Conservation (phyloP, 345 rosid species). For the Salix suchowensis region DNA sequence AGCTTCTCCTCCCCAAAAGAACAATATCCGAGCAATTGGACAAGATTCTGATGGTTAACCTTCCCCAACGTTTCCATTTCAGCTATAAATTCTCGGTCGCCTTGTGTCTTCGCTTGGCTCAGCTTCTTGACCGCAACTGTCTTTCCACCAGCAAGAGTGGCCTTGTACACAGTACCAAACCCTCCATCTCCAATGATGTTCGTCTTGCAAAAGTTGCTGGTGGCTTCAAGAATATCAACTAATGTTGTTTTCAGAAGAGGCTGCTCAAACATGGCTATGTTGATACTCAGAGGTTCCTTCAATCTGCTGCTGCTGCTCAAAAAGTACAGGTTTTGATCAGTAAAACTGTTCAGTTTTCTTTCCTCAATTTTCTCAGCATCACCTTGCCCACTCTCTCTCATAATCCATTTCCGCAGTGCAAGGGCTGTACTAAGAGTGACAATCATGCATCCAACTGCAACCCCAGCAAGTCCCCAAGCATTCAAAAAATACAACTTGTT, state of each 20-base stretch:
- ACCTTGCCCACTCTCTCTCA: conserved; percentile 30
- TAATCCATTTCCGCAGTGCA: conserved; percentile 40
- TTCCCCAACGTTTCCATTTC: conserved; percentile 96
- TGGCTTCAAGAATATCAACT: conserved; percentile 70
- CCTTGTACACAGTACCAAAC: conserved; percentile 88
- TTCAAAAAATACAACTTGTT: conserved; percentile 30
- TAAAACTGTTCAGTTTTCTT: conserved; percentile 45
- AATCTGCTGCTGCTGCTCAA: conserved; percentile 62
- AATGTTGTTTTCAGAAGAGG: conserved; percentile 73
- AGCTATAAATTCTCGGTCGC: conserved; percentile 80
- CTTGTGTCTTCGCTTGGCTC: conserved; percentile 76
- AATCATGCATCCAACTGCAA: conserved; percentile 40
- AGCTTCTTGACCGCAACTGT: conserved; percentile 93
- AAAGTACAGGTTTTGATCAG: conserved; percentile 53
- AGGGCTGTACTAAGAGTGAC: conserved; percentile 30
- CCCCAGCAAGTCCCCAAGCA: conserved; percentile 50
- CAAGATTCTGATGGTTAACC: conserved; percentile 87
- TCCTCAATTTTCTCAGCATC: conserved; percentile 50
- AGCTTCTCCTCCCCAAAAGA: conserved; percentile 76
- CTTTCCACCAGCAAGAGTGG: conserved; percentile 48
- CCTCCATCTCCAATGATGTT: conserved; percentile 94
- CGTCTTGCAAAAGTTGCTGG: conserved; percentile 68
- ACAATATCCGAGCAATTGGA: conserved; percentile 82
- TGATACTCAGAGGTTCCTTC: conserved; percentile 82
- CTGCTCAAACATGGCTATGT: conserved; percentile 75